Conservation (phyloP, 2,329 filamentous ascomycete species). For the Pseudogymnoascus sp. region DNA sequence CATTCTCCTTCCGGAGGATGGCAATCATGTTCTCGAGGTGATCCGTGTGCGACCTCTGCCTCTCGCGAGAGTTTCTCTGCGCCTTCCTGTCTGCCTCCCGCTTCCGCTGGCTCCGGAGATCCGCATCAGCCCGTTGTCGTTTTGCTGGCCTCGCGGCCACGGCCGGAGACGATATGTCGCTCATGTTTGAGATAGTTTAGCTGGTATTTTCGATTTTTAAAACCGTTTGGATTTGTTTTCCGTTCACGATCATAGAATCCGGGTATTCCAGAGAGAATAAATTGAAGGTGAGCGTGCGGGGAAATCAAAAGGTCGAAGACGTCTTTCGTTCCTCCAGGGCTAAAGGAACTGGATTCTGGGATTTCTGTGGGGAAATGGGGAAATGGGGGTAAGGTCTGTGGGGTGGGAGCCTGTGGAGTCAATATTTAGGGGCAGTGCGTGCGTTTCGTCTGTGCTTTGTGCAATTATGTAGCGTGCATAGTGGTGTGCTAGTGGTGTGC, state of each 20-base stretch:
- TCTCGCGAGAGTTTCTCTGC: conserved; percentile 18
- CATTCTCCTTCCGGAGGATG: conserved; percentile 17
- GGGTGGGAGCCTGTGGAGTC: neutral
- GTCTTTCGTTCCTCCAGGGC: neutral
- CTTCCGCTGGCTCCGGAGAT: conserved; percentile 14
- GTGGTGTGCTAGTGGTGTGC: neutral
- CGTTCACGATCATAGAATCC: neutral
- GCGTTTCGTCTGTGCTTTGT: conserved; percentile 5
- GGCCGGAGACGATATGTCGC: conserved; percentile 25
- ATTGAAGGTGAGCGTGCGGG: neutral
- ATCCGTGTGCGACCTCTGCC: conserved; percentile 17
- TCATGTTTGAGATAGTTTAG: neutral
- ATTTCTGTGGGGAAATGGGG: neutral
- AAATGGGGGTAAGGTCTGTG: conserved; percentile 1
- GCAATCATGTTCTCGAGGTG: conserved; percentile 18
- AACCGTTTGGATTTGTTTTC: neutral
- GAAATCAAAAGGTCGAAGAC: neutral
- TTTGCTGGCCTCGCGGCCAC: conserved; percentile 20
- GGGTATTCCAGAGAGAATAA: neutral
- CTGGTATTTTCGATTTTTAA: neutral
- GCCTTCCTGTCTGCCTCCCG: conserved; percentile 19
- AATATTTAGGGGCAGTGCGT: neutral
- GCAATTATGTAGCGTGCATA: neutral
- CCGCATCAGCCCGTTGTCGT: neutral
- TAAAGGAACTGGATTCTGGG: neutral